Conservation (phyloP, 345 rosid species). For the Draba incana region DNA sequence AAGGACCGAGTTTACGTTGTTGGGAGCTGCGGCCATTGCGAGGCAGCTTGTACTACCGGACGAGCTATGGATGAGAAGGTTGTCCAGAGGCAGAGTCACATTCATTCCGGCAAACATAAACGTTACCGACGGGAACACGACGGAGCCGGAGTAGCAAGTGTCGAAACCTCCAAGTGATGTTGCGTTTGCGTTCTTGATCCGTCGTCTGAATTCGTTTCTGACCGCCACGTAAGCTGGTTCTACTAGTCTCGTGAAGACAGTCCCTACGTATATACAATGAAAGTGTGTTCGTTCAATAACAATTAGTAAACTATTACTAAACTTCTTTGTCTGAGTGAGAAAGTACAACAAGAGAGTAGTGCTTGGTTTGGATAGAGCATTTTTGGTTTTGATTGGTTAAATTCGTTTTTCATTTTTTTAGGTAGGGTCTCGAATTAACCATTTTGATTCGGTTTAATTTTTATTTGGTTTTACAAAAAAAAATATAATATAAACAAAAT, state of each 20-base stretch:
- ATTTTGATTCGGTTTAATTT: not conserved
- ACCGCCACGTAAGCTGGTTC: slow-evolving; percentile 75
- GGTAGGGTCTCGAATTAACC: not conserved
- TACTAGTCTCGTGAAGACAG: slow-evolving; percentile 77
- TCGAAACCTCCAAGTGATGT: slow-evolving; percentile 89
- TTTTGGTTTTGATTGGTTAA: not conserved
- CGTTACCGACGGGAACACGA: slow-evolving; percentile 70
- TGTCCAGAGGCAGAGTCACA: slow-evolving; percentile 76
- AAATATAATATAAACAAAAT: too few relatives aligned
- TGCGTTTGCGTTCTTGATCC: slow-evolving; percentile 57
- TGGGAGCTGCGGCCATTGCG: slow-evolving; percentile 91
- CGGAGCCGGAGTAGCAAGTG: slow-evolving; percentile 84
- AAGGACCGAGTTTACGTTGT: slow-evolving; percentile 79
- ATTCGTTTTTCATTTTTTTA: too few relatives aligned
- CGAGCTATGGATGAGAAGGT: slow-evolving; percentile 82
- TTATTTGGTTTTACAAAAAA: not conserved
- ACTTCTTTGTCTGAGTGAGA: not conserved
- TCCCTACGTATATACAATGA: slow-evolving; percentile 49
- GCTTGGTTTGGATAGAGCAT: not conserved
- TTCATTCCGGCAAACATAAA: slow-evolving; percentile 91
- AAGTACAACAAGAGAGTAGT: not conserved
- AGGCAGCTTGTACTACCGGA: slow-evolving; percentile 76
- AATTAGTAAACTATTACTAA: not conserved
- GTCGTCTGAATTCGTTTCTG: slow-evolving; percentile 66
- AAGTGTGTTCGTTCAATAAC: not conserved